Conservation (phyloP, 495 filamentous ascomycete species). For the Parathielavia hyrcaniae region DNA sequence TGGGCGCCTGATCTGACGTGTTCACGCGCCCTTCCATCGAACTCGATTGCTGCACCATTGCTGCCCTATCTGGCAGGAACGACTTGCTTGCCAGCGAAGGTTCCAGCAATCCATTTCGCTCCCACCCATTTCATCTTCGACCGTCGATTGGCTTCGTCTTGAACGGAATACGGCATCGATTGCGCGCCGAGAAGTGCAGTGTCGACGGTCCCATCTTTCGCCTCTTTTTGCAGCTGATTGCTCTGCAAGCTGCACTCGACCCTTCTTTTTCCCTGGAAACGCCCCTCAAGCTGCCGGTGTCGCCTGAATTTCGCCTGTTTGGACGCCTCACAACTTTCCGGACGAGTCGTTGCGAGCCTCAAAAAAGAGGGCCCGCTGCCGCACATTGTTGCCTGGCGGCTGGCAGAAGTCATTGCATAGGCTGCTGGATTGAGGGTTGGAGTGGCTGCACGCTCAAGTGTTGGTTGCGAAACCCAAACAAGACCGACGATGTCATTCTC, state of each 20-base stretch:
- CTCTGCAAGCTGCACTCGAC: not conserved
- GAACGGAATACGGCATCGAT: not conserved
- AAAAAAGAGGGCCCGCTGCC: not conserved
- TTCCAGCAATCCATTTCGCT: conserved; percentile 1
- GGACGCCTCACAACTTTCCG: not conserved
- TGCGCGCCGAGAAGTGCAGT: not conserved
- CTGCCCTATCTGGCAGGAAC: not conserved
- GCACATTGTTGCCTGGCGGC: not conserved
- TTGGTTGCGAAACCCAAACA: not conserved
- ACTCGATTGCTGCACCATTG: not conserved
- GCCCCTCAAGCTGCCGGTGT: not conserved
- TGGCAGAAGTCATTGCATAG: not conserved
- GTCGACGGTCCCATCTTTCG: conserved; percentile 6
- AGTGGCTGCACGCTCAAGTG: not conserved
- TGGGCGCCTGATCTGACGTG: conserved; percentile 24
- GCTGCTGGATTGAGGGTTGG: not conserved
- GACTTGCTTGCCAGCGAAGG: not conserved
- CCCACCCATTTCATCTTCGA: conserved; percentile 7
- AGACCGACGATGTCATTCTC: conserved; percentile 35
- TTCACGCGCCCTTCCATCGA: conserved; percentile 12
- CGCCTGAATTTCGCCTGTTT: not conserved
- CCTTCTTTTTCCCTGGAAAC: not conserved
- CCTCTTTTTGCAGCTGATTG: not conserved
- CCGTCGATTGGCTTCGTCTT: conserved; percentile 24
- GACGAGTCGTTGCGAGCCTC: not conserved